Evolutionary conservation across 139 green algal species (phyloP), one percentile per base, ranked within the genome.

Genomic region (Trebouxia sp.): DNA sequence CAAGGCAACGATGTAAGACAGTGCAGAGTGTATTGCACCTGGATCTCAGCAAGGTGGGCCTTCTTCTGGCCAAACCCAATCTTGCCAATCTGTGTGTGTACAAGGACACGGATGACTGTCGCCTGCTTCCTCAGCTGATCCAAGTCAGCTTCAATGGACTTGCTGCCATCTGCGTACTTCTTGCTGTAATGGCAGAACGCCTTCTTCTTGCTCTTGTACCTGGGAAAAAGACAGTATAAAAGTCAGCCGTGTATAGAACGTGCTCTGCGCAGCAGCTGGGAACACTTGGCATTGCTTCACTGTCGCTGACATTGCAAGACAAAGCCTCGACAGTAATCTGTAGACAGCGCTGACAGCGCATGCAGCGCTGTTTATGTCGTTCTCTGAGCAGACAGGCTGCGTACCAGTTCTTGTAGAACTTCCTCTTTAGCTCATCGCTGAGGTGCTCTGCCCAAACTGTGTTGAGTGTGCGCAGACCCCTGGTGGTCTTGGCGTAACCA

Each of bases 171-270:
- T 28, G 87, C 81, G 89, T 98, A 97, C 90, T 98, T 98, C 91
- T 97, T 97, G 39, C 89, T 91, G 84, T 99, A 99, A 89, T 97
- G 97, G 88, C 88, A 95, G 93, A 99, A 99, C 24, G 96, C 97
- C 91, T 98, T 99, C 91, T 98, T 98, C 97, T 99, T 99, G 86
- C 90, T 89, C 93, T 98, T 98, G 93, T 93, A 96, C 85, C 79
- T 84, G 70, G 50, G 48, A 4, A 28, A 50, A 22, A 6, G 5
- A 58, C 1, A 58, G 50, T 28, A 22, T 9, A 22, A 22, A 22
- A 22, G 20, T 58, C 22, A 17, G 50, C 50, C 22, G 4, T 58
- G 50, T 58, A 22, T 22, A 58, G 50, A 10, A 58, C 22, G 50
- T 3, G 50, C 50, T 28, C 50, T 58, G 3, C 22, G 48, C 4